Conservation (phyloP, 2,329 filamentous ascomycete genomes). For the Westerdykella ornata region DNA sequence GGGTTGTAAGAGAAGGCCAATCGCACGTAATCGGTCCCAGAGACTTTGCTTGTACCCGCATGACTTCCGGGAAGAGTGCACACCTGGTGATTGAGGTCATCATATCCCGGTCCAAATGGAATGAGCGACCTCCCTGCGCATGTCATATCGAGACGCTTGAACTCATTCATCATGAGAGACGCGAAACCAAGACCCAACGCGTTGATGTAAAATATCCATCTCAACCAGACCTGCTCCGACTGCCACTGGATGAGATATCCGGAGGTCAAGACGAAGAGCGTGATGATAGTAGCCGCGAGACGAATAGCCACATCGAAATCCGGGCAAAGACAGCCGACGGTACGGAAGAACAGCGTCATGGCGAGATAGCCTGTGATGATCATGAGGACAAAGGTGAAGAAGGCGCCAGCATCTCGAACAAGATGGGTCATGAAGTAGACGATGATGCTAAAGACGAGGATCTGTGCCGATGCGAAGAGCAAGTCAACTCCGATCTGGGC, state of each 20-base stretch:
- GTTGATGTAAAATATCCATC: slow-evolving; percentile 78
- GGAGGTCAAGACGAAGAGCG: slow-evolving; percentile 71
- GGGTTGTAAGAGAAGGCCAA: slow-evolving; percentile 61
- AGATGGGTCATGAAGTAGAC: slow-evolving; percentile 48
- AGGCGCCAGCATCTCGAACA: slow-evolving; percentile 40
- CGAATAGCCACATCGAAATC: slow-evolving; percentile 84
- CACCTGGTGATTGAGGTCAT: slow-evolving; percentile 65
- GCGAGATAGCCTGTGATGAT: slow-evolving; percentile 39
- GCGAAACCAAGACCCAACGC: slow-evolving; percentile 72
- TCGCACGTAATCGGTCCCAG: slow-evolving; percentile 62
- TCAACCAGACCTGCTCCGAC: slow-evolving; percentile 68
- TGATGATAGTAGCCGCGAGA: slow-evolving; percentile 69
- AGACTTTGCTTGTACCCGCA: slow-evolving; percentile 57
- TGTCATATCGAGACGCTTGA: slow-evolving; percentile 59
- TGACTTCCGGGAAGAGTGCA: slow-evolving; percentile 71
- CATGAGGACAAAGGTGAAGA: slow-evolving; percentile 45
- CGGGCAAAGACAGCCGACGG: slow-evolving; percentile 59
- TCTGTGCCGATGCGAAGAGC: slow-evolving; percentile 63
- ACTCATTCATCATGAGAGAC: slow-evolving; percentile 81
- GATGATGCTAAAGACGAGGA: slow-evolving; percentile 46
- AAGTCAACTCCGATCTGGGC: slow-evolving; percentile 75
- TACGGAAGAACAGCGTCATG: slow-evolving; percentile 44
- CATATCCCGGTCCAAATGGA: slow-evolving; percentile 63
- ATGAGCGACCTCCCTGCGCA: slow-evolving; percentile 64
- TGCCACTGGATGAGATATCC: slow-evolving; percentile 81